Conservation (phyloP, 345 rosid genomes). For the Pistacia vera region DNA sequence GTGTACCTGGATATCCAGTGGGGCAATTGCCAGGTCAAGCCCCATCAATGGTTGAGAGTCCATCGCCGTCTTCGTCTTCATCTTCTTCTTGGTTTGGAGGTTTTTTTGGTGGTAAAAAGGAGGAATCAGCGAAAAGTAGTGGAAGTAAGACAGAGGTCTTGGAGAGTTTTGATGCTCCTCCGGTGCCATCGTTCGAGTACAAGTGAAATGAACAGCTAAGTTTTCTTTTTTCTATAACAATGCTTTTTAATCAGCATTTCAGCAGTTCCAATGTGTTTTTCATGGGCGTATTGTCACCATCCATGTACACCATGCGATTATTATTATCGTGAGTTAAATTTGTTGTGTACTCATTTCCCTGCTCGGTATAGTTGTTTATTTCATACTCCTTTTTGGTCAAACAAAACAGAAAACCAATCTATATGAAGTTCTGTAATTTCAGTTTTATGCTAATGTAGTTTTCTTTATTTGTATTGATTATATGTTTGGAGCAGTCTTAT, state of each 20-base stretch:
- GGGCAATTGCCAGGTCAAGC: constrained; percentile 43
- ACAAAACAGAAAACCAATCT: not conserved
- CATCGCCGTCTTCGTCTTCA: constrained; percentile 20
- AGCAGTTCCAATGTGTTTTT: not conserved
- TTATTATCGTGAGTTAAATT: not conserved
- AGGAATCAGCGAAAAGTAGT: constrained; percentile 30
- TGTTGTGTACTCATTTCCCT: not conserved
- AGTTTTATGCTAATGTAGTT: too few species aligned
- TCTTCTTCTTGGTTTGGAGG: constrained; percentile 67
- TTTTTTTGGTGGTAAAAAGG: constrained; percentile 47
- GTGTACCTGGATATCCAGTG: constrained; percentile 35
- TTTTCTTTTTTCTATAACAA: not conserved
- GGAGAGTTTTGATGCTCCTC: constrained; percentile 90
- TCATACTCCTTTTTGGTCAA: not conserved
- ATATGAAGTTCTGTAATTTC: not conserved
- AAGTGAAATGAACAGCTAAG: constrained; percentile 39
- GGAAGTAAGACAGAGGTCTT: constrained; percentile 60
- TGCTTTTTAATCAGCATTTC: not conserved
- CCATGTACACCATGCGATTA: not conserved
- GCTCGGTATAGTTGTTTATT: too few species aligned
- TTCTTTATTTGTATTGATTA: too few species aligned
- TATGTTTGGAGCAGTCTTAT: not conserved
- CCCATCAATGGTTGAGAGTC: constrained; percentile 28
- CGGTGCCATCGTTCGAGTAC: constrained; percentile 70
- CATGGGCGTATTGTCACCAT: not conserved